Evolutionary conservation across 2,329 filamentous ascomycete species (phyloP).

Genomic region (Curvularia lunata): DNA sequence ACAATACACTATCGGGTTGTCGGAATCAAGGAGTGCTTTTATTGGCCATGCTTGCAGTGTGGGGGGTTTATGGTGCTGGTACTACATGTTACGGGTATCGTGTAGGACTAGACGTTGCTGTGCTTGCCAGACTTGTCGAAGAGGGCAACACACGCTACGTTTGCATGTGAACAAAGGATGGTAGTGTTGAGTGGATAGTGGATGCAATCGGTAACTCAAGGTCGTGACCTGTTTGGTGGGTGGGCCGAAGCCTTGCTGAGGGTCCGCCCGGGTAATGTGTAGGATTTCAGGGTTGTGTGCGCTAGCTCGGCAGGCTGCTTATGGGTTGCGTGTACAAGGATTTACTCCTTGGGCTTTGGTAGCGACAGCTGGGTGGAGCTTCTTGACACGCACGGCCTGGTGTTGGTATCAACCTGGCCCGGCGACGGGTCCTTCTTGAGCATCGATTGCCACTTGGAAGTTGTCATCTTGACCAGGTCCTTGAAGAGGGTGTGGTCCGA

Average conservation of each 20-base stretch:
- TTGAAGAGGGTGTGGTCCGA: conserved; percentile 30
- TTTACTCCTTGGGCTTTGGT: conserved; percentile 44
- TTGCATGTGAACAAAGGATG: not conserved
- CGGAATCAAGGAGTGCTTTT: not conserved
- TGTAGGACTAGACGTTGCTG: not conserved
- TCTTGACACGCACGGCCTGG: conserved; percentile 40
- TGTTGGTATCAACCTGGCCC: conserved; percentile 12
- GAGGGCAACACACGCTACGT: not conserved
- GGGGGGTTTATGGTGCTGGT: not conserved
- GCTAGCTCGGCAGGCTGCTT: not conserved
- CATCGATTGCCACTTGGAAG: conserved; percentile 30
- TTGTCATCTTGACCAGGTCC: conserved; percentile 30
- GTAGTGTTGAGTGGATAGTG: not conserved
- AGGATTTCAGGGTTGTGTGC: not conserved
- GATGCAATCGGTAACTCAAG: not conserved
- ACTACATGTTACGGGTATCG: not conserved
- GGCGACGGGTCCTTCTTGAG: conserved; percentile 16
- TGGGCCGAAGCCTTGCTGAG: not conserved
- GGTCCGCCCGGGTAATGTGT: not conserved
- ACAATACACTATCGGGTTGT: not conserved
- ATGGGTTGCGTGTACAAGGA: not conserved
- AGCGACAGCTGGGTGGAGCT: conserved; percentile 47
- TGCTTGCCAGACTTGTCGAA: not conserved
- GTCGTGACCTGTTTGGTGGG: not conserved
- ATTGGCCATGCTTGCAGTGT: not conserved